A percentile compares a stretch with the other conserved stretches of the same genome.
phyloP scores from a whole-genome alignment of 2,329 filamentous ascomycete genomes.

The Clonostachys chloroleuca region DNA sequence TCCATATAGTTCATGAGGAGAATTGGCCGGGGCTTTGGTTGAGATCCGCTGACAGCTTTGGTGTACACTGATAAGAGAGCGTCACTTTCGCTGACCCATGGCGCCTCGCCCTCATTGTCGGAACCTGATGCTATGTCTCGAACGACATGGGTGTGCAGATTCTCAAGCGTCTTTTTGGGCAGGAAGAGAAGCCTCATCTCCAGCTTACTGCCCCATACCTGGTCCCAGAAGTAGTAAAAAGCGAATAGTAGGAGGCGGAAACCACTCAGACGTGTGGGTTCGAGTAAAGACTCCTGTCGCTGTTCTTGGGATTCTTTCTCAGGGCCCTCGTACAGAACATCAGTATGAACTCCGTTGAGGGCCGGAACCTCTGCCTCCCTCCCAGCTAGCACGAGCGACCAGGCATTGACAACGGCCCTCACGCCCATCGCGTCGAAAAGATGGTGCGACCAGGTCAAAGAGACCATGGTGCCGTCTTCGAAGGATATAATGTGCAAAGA shows the following conservation, averaged over 20 bases:
- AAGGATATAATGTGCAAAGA: conserved; percentile 43
- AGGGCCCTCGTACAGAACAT: conserved; percentile 18
- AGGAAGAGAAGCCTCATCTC: conserved; percentile 33
- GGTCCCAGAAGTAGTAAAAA: conserved; percentile 20
- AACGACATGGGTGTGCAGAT: conserved; percentile 1
- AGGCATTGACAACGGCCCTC: conserved; percentile 33
- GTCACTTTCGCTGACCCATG: conserved; percentile 40
- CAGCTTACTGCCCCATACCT: conserved; percentile 17
- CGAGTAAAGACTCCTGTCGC: no score
- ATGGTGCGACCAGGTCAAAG: conserved; percentile 39
- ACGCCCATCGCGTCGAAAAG: conserved; percentile 41
- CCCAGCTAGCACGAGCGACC: conserved; percentile 38
- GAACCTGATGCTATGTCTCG: not conserved
- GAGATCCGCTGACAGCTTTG: conserved; percentile 10
- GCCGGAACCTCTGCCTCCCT: conserved; percentile 31
- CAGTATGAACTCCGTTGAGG: conserved; percentile 23
- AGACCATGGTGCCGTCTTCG: conserved; percentile 41
- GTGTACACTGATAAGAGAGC: conserved; percentile 35
- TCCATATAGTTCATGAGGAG: conserved; percentile 17
- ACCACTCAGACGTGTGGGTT: no score
- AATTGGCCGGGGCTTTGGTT: conserved; percentile 11
- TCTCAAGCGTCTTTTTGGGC: conserved; percentile 12
- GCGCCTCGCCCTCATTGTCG: not conserved
- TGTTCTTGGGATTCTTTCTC: conserved; percentile 8
- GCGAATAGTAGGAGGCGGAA: no score